Percentiles rank a stretch among this genome's conserved stretches.
Conservation (phyloP, 164 flowering plant genomes). For the Buxus sempervirens region DNA sequence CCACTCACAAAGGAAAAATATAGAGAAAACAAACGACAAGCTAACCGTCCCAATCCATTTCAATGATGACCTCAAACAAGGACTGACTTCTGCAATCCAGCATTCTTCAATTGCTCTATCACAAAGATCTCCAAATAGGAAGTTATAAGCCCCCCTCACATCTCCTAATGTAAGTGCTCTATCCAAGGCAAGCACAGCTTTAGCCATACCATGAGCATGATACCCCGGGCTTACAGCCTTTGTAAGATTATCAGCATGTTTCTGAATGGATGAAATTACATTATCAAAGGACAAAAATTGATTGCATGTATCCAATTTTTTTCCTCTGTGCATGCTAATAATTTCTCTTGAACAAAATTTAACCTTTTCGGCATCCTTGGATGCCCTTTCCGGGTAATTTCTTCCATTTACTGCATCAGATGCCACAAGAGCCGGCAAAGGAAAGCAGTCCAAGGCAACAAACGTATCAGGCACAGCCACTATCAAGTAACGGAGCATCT, state of each 20-base stretch:
- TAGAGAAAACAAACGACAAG: conserved; percentile 56
- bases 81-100: conserved; percentile 82
- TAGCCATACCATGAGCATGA: conserved; percentile 66
- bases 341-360: conserved; percentile 36
- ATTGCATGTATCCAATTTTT: conserved; percentile 37
- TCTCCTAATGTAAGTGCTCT: conserved; percentile 73
- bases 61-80: conserved; percentile 66
- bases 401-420: conserved; percentile 47
- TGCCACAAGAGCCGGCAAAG: conserved; percentile 60
- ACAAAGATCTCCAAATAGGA: conserved; percentile 64
- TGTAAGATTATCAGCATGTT: conserved; percentile 61
- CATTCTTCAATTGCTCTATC: conserved; percentile 54
- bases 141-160: conserved; percentile 51
- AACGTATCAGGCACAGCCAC: conserved; percentile 92
- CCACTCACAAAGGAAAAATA: conserved; percentile 95
- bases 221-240: conserved; percentile 63
- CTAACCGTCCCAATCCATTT: conserved; percentile 67
- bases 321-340: conserved; percentile 32
- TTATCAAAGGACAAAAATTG: conserved; percentile 47
- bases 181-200: conserved; percentile 80
- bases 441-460: conserved; percentile 94
- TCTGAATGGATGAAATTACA: conserved; percentile 72
- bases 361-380: conserved; percentile 39
- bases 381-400: conserved; percentile 33
- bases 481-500: conserved; percentile 84